Percentiles rank a stretch among this genome's conserved stretches.
Evolutionary conservation across 23 red algal species (phyloP).

Genomic region (Gracilaria gracilis): DNA sequence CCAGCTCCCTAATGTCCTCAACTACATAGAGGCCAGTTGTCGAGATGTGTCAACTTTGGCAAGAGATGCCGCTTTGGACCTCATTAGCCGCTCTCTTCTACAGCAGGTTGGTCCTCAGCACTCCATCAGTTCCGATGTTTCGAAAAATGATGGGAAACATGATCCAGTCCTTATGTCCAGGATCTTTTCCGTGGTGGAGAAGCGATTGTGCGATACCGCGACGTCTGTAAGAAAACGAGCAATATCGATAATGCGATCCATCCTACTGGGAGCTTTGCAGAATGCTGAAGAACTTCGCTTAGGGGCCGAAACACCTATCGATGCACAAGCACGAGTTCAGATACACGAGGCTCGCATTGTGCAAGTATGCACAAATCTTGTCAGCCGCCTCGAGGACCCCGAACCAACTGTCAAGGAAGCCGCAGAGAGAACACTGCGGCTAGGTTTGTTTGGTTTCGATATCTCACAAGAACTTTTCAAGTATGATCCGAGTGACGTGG

Average conservation of each 20-base stretch:
- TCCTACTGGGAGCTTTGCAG: slow-evolving; percentile 38
- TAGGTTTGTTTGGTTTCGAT: slow-evolving; percentile 64
- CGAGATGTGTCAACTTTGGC: slow-evolving; percentile 61
- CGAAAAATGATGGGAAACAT: not conserved
- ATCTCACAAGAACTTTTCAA: not conserved
- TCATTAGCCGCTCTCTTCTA: slow-evolving; percentile 63
- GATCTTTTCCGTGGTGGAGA: slow-evolving; percentile 60
- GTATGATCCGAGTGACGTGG: not conserved
- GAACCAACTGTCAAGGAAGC: slow-evolving; percentile 59
- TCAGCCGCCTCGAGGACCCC: slow-evolving; percentile 55
- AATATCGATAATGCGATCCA: slow-evolving; percentile 56
- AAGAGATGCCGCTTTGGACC: slow-evolving; percentile 64
- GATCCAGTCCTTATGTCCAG: slow-evolving; percentile 16
- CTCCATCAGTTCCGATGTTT: not conserved
- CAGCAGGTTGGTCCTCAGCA: slow-evolving; percentile 4
- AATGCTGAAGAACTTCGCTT: not conserved
- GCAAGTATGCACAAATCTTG: slow-evolving; percentile 53
- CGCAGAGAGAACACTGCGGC: slow-evolving; percentile 53
- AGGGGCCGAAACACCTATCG: not conserved
- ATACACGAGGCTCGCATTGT: slow-evolving; percentile 42
- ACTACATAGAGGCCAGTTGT: slow-evolving; percentile 66
- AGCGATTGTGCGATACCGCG: slow-evolving; percentile 49
- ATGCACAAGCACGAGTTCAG: not conserved
- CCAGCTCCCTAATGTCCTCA: slow-evolving; percentile 33
- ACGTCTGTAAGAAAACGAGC: slow-evolving; percentile 73